These are phyloP conservation scores for Lithospermum erythrorhizon DNA, from an alignment of 257 asterid genomes.

Conservation along the genomic window DNA sequence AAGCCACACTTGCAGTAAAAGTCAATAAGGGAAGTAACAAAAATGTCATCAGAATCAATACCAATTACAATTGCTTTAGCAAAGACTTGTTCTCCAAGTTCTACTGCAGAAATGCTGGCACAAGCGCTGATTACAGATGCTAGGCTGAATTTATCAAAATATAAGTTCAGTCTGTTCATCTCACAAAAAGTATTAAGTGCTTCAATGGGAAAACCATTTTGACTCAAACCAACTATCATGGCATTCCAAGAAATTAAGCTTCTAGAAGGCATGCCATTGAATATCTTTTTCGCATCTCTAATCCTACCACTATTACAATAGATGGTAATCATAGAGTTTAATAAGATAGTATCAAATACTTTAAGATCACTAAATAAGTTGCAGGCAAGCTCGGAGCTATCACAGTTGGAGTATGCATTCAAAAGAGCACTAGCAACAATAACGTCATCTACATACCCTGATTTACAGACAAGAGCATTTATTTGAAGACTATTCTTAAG, in stretches of 20 bases:
- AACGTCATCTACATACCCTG: slow-evolving; percentile 41
- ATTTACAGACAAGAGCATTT: slow-evolving; percentile 42
- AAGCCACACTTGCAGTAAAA: slow-evolving; percentile 78
- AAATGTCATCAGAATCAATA: slow-evolving; percentile 42
- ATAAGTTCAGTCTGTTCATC: slow-evolving; percentile 43
- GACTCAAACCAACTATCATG: slow-evolving; percentile 68
- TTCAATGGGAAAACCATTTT: slow-evolving; percentile 61
- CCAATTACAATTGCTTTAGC: slow-evolving; percentile 57
- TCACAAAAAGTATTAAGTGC: slow-evolving; percentile 50
- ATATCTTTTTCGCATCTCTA: slow-evolving; percentile 55
- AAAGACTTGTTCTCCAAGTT: slow-evolving; percentile 70
- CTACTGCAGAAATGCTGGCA: slow-evolving; percentile 57
- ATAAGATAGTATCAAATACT: slow-evolving; percentile 49
- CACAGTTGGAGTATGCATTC: slow-evolving; percentile 67
- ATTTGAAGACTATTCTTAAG: slow-evolving; percentile 35
- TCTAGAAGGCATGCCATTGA: slow-evolving; percentile 37
- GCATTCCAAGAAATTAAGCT: slow-evolving; percentile 90
- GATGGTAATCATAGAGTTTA: slow-evolving; percentile 70
- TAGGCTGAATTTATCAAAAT: slow-evolving; percentile 47
- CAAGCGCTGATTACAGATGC: slow-evolving; percentile 72
- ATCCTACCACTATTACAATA: slow-evolving; percentile 53
- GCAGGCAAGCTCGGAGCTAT: slow-evolving; percentile 42
- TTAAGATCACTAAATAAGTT: slow-evolving; percentile 44
- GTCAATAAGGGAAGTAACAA: slow-evolving; percentile 63
- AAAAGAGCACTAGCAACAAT: slow-evolving; percentile 54